Evolutionary conservation across 148 eudicot species (phyloP).

Genomic region (Rhododendron simsii): DNA sequence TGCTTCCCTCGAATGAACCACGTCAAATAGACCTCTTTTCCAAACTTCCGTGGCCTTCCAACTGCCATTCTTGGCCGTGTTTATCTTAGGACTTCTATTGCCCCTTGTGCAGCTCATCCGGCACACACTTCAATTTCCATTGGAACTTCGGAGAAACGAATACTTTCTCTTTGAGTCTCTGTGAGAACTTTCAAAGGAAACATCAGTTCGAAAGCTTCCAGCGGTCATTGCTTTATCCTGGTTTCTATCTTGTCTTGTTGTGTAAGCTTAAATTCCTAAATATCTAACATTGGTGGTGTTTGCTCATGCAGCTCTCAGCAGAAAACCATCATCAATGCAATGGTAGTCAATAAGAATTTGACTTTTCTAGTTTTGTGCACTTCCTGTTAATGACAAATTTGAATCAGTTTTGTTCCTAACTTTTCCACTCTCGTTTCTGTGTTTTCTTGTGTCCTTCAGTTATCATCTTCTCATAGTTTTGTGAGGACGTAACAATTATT

Average conservation of each 20-base stretch:
- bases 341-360: slow-evolving; percentile 58
- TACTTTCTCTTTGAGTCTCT: not conserved
- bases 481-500: not conserved
- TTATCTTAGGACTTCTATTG: not conserved
- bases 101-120: not conserved
- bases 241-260: not conserved
- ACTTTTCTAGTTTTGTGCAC: not conserved
- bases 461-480: not conserved
- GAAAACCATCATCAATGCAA: slow-evolving; percentile 85
- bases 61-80: not conserved
- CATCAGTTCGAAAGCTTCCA: too few species aligned
- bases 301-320: slow-evolving; percentile 68
- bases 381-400: not conserved
- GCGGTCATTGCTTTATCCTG: too few species aligned
- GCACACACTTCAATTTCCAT: not conserved
- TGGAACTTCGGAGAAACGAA: not conserved
- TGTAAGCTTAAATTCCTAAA: not conserved
- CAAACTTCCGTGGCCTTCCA: not conserved
- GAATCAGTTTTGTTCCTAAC: not conserved
- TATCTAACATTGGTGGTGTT: not conserved
- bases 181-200: not conserved
- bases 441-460: not conserved
- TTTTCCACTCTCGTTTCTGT: not conserved
- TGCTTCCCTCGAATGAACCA: not conserved
- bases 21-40: not conserved